phyloP scores from a whole-genome alignment of 768 basidiomycete species.

The Tremella fuciformis region DNA sequence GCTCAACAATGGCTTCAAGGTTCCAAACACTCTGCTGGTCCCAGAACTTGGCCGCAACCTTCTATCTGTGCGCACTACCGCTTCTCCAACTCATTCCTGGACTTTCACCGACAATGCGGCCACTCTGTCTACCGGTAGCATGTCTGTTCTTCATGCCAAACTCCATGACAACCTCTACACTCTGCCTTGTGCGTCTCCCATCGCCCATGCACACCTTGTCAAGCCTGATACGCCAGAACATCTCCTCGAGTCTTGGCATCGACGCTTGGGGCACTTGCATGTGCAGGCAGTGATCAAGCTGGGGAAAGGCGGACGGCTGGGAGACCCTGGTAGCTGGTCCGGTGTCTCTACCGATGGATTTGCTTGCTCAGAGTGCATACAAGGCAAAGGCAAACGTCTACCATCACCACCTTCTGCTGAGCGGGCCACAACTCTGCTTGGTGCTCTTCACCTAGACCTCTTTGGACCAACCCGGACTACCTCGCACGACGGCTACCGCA shows the following conservation, averaged over 20 bases:
- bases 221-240: not conserved
- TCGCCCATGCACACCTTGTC: not conserved
- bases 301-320: not conserved
- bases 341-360: not conserved
- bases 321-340: not conserved
- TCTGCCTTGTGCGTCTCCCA: not conserved
- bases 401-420: not conserved
- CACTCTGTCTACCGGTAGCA: not conserved
- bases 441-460: not conserved
- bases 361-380: too few relatives aligned
- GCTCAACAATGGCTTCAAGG: not conserved
- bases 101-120: not conserved
- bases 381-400: conserved; percentile 1
- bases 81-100: not conserved
- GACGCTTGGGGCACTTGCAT: not conserved
- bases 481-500: not conserved
- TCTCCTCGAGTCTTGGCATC: not conserved
- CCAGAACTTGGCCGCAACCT: too few relatives aligned
- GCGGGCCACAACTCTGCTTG: not conserved
- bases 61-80: not conserved
- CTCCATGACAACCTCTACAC: not conserved
- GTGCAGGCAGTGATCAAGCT: not conserved
- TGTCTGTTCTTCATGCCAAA: not conserved
- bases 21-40: not conserved
- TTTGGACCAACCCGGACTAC: conserved; percentile 1